Percentiles rank a stretch among this genome's conserved stretches.
phyloP scores from a whole-genome alignment of 2,329 filamentous ascomycete species.

The Botryotinia narcissicola region DNA sequence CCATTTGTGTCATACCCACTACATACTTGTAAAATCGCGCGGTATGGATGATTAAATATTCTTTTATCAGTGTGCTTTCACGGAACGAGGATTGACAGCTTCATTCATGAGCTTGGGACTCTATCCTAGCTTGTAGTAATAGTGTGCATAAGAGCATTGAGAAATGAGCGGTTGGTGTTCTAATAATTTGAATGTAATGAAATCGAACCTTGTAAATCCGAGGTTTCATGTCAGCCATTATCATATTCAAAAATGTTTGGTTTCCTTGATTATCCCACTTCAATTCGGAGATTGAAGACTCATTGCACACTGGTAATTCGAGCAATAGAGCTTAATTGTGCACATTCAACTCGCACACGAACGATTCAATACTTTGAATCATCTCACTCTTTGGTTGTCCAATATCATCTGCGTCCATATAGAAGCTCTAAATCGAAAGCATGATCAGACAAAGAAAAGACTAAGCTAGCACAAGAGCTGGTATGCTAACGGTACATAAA shows the following conservation, averaged over 20 bases:
- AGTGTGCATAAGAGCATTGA: background rate
- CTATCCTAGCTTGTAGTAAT: background rate
- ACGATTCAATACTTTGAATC: too few relatives aligned
- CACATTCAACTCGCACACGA: too few relatives aligned
- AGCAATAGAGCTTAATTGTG: background rate
- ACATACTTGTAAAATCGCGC: rapidly evolving
- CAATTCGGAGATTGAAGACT: too few relatives aligned
- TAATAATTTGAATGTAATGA: too few relatives aligned
- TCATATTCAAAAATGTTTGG: too few relatives aligned
- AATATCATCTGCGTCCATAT: background rate
- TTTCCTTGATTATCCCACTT: too few relatives aligned
- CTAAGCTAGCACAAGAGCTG: background rate
- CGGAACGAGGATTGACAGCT: too few relatives aligned
- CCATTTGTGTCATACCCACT: too few relatives aligned
- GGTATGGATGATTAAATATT: background rate
- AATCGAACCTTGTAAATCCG: too few relatives aligned
- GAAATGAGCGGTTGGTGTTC: background rate
- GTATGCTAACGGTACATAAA: background rate
- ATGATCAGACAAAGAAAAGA: background rate
- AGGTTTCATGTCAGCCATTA: background rate
- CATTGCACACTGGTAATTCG: too few relatives aligned
- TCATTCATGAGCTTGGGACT: rapidly evolving
- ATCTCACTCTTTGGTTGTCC: background rate
- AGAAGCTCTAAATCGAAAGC: rapidly evolving
- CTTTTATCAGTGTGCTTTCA: too few relatives aligned